phyloP scores from a whole-genome alignment of 2,329 filamentous ascomycete genomes.

The Colletotrichum brevisporum region DNA sequence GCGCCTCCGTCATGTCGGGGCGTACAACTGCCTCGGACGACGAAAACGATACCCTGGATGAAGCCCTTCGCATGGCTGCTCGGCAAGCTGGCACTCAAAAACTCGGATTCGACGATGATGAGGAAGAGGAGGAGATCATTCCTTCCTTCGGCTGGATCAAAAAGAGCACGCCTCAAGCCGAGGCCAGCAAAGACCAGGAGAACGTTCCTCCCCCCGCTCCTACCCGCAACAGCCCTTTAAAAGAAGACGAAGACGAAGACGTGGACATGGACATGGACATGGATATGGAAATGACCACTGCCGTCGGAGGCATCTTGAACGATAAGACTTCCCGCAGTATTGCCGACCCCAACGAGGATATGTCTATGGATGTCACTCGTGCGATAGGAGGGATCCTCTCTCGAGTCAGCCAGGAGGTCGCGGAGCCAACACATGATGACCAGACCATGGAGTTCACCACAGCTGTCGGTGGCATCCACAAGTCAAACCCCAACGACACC shows the following conservation, averaged over 20 bases:
- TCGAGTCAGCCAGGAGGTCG: slow-evolving; percentile 45
- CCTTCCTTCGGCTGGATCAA: slow-evolving; percentile 83
- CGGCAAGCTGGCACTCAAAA: slow-evolving; percentile 81
- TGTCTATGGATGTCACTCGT: slow-evolving; percentile 95
- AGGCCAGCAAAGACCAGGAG: slow-evolving; percentile 60
- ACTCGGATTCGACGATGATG: slow-evolving; percentile 62
- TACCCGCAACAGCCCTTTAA: slow-evolving; percentile 1
- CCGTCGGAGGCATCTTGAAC: slow-evolving; percentile 67
- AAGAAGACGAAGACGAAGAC: slow-evolving; percentile 54
- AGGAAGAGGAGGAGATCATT: slow-evolving; percentile 78
- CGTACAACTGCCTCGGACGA: slow-evolving; percentile 67
- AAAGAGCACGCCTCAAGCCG: slow-evolving; percentile 58
- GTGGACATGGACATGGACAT: slow-evolving; percentile 68
- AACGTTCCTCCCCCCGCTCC: slow-evolving; percentile 50
- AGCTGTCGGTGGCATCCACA: slow-evolving; percentile 79
- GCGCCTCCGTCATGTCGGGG: slow-evolving; percentile 74
- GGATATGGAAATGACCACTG: slow-evolving; percentile 70
- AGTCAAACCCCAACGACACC: slow-evolving; percentile 46
- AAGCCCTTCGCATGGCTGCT: slow-evolving; percentile 82
- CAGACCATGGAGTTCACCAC: slow-evolving; percentile 90
- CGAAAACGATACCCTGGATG: slow-evolving; percentile 80
- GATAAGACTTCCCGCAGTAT: slow-evolving; percentile 55
- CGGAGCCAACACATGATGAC: slow-evolving; percentile 57
- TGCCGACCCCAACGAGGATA: slow-evolving; percentile 72
- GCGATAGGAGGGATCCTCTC: slow-evolving; percentile 84